Conservation (phyloP, 495 filamentous ascomycete species). For the Corynascus novoguineensis region DNA sequence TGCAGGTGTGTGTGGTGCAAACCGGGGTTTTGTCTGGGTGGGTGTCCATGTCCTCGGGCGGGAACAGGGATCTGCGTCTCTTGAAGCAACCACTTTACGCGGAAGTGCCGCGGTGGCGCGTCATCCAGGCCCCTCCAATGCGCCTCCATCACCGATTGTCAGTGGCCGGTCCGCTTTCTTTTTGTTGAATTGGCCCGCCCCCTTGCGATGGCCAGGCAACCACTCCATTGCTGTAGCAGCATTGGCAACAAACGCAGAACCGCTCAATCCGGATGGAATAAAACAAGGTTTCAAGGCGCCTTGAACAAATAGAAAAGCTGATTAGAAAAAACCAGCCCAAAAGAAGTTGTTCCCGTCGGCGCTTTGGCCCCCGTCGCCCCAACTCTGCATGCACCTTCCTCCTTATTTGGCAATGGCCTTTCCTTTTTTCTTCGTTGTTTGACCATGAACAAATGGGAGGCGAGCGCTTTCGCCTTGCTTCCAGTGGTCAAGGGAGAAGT, state of each 20-base stretch:
- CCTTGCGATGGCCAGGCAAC: constrained; percentile 21
- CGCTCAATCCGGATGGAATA: constrained; percentile 8
- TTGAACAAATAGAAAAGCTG: neutral
- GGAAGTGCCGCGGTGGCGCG: constrained; percentile 25
- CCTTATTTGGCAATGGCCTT: constrained; percentile 15
- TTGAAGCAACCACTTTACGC: constrained; percentile 34
- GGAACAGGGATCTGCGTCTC: constrained; percentile 25
- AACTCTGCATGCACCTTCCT: constrained; percentile 13
- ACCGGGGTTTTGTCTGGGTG: neutral
- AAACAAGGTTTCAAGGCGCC: no score
- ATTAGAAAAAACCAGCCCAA: neutral
- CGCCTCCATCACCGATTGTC: constrained; percentile 19
- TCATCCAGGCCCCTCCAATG: constrained; percentile 15
- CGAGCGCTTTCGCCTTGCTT: constrained; percentile 4
- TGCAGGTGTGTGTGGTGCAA: constrained; percentile 4
- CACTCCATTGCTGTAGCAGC: constrained; percentile 18
- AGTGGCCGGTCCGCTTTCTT: constrained; percentile 16
- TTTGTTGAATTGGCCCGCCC: constrained; percentile 16
- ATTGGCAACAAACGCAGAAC: constrained; percentile 8
- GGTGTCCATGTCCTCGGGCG: constrained; percentile 10
- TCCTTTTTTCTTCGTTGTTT: neutral
- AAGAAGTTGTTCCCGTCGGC: neutral
- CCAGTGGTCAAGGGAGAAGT: neutral
- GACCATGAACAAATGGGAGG: neutral
- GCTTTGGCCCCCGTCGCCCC: constrained; percentile 10